A percentile compares a stretch with the other conserved stretches of the same genome.
Conservation (phyloP, 768 basidiomycete genomes). For the Coprinopsis sp. region DNA sequence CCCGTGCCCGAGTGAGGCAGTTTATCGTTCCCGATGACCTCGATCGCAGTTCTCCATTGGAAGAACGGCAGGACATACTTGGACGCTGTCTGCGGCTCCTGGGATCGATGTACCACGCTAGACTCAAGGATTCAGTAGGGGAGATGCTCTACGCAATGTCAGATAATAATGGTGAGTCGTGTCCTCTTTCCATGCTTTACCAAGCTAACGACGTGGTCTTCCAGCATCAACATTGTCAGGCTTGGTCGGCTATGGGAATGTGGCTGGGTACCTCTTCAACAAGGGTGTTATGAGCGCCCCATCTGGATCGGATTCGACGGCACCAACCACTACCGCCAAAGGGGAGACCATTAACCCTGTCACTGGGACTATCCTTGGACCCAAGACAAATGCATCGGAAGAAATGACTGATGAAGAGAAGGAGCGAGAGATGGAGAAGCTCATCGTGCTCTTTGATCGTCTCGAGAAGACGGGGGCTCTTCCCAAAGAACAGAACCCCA, state of each 20-base stretch:
- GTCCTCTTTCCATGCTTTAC: not conserved
- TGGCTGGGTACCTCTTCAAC: constrained; percentile 90
- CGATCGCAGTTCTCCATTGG: constrained; percentile 75
- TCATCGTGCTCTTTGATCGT: constrained; percentile 89
- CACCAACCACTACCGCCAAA: constrained; percentile 30
- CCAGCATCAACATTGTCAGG: constrained; percentile 66
- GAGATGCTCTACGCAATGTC: constrained; percentile 86
- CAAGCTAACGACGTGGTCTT: constrained; percentile 4
- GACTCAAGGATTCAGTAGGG: constrained; percentile 73
- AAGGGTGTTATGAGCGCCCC: constrained; percentile 77
- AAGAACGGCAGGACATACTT: constrained; percentile 65
- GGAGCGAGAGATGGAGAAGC: constrained; percentile 85
- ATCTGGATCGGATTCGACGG: constrained; percentile 24
- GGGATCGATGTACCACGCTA: constrained; percentile 63
- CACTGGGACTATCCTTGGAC: constrained; percentile 64
- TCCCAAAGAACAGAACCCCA: constrained; percentile 61
- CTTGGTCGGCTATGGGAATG: constrained; percentile 91
- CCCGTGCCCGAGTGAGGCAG: constrained; percentile 52
- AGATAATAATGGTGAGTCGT: constrained; percentile 56
- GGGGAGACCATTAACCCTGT: constrained; percentile 70
- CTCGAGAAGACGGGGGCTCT: constrained; percentile 74
- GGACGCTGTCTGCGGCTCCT: constrained; percentile 80
- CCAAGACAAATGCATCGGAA: constrained; percentile 28
- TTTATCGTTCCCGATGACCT: constrained; percentile 73
- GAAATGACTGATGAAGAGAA: constrained; percentile 96